Base-by-base conservation (phyloP, 192 early-diverging fungal species). In the Chytriomyces confervae region DNA sequence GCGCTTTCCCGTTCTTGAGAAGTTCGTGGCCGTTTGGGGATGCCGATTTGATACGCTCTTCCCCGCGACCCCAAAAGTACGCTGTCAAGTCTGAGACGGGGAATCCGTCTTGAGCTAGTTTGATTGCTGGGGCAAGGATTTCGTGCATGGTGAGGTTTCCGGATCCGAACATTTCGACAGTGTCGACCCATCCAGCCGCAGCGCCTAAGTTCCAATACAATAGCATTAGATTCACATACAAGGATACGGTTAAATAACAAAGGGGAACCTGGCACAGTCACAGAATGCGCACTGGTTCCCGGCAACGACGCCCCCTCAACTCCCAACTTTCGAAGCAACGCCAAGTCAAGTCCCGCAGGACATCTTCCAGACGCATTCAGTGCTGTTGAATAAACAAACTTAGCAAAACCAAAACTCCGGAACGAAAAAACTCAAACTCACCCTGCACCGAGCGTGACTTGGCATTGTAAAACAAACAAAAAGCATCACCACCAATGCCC, bases 401-500 rank as follows among this genome's bases (percentile, higher is more conserved):
- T 36, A 36, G 13, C 6, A 50, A 36, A 36, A 49, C 51, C 61
- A n/a, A 24, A 50, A 23, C n/a, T 45, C 60, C 13, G 11, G 49
- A 27, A 47, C 20, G 36, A 16, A 49, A 5, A 77, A 50, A 0
- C 44, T 60, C 23, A 83, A 36, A 36, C 2, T 36, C 2, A 36
- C 29, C 91, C 46, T 77, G 73, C 0, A 94, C 88, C 1, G 72
- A 77, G 36, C 83, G 80, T 53, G 83, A 80, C 48, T 86, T 89
- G 45, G 89, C 88, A 60, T 91, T 87, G 80, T 91, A 95, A 77
- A 87, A 95, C 11, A 95, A 85, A 72, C 91, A 92, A 77, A 94
- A 95, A 57, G 87, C 87, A 79, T 95, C 94, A 53, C 94, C 94
- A 44, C 94, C 94, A 45, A 94, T 88, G 18, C 94, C 94, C 3